phyloP scores from a whole-genome alignment of 2,329 filamentous ascomycete species.

The Aspergillus ochraceoroseus region DNA sequence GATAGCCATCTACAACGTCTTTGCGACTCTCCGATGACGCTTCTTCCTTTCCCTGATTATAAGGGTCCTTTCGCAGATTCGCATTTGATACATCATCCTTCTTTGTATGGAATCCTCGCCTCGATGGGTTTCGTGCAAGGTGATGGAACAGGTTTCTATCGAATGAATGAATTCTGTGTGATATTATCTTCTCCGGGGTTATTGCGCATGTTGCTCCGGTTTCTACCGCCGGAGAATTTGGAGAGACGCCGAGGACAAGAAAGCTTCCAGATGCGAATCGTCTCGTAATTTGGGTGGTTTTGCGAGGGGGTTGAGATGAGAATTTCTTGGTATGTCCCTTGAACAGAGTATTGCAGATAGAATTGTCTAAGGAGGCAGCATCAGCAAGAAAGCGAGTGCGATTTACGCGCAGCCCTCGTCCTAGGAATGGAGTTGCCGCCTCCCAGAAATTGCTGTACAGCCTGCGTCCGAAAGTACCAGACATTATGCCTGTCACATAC shows the following conservation, averaged over 20 bases:
- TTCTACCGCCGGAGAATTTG: conserved; percentile 33
- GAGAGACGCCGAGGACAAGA: conserved; percentile 47
- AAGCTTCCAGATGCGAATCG: conserved; percentile 55
- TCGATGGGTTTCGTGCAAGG: conserved; percentile 25
- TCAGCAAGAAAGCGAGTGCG: conserved; percentile 22
- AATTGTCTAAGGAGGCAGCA: conserved; percentile 14
- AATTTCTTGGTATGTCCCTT: conserved; percentile 17
- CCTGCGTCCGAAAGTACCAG: conserved; percentile 45
- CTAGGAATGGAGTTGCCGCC: conserved; percentile 34
- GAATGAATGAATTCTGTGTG: conserved; percentile 22
- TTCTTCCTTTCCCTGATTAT: conserved; percentile 17
- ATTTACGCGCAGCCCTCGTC: conserved; percentile 26
- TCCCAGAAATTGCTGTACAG: conserved; percentile 46
- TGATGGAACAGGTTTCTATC: conserved; percentile 19
- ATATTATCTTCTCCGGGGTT: conserved; percentile 29
- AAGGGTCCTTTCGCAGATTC: conserved; percentile 16
- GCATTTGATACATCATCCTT: conserved; percentile 20
- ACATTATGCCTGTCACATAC: conserved; percentile 46
- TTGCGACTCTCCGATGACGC: conserved; percentile 5
- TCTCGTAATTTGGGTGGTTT: conserved; percentile 43
- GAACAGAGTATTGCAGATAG: conserved; percentile 15
- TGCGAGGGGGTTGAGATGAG: conserved; percentile 24
- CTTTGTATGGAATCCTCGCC: conserved; percentile 31
- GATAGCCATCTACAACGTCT: conserved; percentile 9
- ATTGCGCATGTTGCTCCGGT: conserved; percentile 32